Percentiles rank a stretch among this genome's conserved stretches.
Conservation (phyloP, 768 basidiomycete genomes). For the Tubosaeta sp. region DNA sequence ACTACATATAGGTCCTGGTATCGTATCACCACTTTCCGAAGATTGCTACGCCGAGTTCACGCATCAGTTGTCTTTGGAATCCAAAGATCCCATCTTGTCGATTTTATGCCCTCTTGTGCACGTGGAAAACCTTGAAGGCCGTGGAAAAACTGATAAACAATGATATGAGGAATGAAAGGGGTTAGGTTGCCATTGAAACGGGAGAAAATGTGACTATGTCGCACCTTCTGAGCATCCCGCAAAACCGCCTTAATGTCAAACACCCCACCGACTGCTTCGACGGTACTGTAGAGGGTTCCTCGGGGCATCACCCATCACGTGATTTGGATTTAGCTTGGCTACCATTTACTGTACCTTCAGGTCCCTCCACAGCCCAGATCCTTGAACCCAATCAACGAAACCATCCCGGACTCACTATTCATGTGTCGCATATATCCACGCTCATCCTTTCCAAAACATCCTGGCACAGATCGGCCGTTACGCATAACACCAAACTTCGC, state of each 20-base stretch:
- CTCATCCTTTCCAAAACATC: background rate
- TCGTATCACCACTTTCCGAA: background rate
- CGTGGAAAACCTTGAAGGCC: no score
- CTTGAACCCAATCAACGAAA: background rate
- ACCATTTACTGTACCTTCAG: no score
- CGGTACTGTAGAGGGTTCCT: background rate
- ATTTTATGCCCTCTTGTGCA: no score
- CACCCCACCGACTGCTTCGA: slow-evolving; percentile 16
- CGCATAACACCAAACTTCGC: slow-evolving; percentile 23
- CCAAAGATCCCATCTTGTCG: background rate
- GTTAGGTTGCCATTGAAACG: no score
- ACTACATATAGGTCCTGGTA: background rate
- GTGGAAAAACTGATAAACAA: no score
- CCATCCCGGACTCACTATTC: background rate
- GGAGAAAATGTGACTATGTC: background rate
- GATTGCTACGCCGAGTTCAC: background rate
- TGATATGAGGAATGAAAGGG: no score
- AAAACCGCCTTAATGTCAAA: slow-evolving; percentile 32
- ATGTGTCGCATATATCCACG: background rate
- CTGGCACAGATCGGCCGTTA: background rate
- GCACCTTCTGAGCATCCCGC: slow-evolving; percentile 22
- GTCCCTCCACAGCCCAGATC: no score
- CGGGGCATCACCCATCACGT: no score
- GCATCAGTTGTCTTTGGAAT: background rate
- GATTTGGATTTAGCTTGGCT: no score